A percentile compares a stretch with the other conserved stretches of the same genome.
These are phyloP conservation scores for Basidioascus undulatus DNA, from an alignment of 768 basidiomycete species.

Conservation along the genomic window DNA sequence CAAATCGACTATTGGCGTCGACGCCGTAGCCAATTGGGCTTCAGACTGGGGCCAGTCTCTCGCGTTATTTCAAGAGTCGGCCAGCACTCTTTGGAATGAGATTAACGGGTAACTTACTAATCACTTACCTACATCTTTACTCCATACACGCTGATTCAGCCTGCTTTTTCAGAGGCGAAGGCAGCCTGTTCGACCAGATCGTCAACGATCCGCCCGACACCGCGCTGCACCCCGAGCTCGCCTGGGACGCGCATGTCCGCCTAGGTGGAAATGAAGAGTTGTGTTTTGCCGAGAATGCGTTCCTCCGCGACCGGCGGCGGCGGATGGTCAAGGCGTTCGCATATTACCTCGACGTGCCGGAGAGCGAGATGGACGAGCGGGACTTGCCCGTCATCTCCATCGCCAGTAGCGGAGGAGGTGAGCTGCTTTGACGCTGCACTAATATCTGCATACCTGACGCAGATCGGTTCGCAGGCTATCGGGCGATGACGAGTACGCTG, in stretches of 20 bases:
- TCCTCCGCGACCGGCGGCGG: conserved; percentile 11
- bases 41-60: too few species aligned
- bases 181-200: conserved; percentile 30
- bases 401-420: conserved; percentile 16
- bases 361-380: conserved; percentile 13
- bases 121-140: too few species aligned
- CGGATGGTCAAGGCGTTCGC: conserved; percentile 14
- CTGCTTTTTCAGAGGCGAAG: too few species aligned
- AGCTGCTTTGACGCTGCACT: neutral
- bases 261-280: conserved; percentile 15
- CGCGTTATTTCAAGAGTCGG: too few species aligned
- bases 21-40: too few species aligned
- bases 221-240: conserved; percentile 13
- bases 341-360: conserved; percentile 12
- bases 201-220: conserved; percentile 21
- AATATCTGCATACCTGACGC: neutral
- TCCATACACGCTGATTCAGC: too few species aligned
- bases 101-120: too few species aligned
- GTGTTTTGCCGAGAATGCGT: conserved; percentile 14
- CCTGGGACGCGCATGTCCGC: conserved; percentile 16
- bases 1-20: too few species aligned
- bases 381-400: conserved; percentile 18
- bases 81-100: too few species aligned
- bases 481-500: conserved; percentile 17
- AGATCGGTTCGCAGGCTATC: conserved; percentile 6